Percentiles rank a stretch among this genome's conserved stretches.
phyloP scores from a whole-genome alignment of 2,329 filamentous ascomycete species.

The Claviceps purpurea region DNA sequence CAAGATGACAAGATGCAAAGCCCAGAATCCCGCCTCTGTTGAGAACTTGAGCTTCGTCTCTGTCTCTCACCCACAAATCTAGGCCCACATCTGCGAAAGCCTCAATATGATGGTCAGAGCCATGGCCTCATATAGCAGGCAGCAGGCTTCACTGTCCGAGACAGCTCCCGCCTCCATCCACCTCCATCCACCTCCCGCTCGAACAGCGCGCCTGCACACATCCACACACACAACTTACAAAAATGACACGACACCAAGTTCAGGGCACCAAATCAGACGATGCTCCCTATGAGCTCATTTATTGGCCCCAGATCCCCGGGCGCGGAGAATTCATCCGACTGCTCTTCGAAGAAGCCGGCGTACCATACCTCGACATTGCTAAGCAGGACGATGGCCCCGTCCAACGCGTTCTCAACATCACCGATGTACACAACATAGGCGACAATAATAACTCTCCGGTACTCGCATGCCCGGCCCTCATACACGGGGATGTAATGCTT shows the following conservation, averaged over 20 bases:
- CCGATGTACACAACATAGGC: constrained; percentile 30
- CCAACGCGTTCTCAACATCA: constrained; percentile 32
- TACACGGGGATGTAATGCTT: constrained; percentile 46
- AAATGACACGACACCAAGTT: constrained; percentile 12
- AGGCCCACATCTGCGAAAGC: no score
- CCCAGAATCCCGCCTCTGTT: no score
- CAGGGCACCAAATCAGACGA: constrained; percentile 26
- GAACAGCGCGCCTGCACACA: no score
- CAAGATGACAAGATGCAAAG: not conserved
- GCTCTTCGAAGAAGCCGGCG: constrained; percentile 53
- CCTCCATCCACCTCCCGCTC: no score
- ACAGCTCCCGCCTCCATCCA: no score
- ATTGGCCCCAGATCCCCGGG: constrained; percentile 60
- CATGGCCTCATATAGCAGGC: no score
- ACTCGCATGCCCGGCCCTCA: constrained; percentile 54
- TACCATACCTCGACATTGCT: constrained; percentile 46
- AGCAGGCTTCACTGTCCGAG: no score
- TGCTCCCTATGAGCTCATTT: constrained; percentile 49
- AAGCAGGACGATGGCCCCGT: constrained; percentile 33
- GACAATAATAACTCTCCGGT: constrained; percentile 48
- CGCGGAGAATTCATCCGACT: constrained; percentile 64
- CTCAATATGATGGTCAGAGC: no score
- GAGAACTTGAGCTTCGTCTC: no score
- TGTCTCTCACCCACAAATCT: no score
- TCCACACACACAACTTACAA: no score